Conservation (phyloP, 345 rosid species). For the Pugionium dolabratum region DNA sequence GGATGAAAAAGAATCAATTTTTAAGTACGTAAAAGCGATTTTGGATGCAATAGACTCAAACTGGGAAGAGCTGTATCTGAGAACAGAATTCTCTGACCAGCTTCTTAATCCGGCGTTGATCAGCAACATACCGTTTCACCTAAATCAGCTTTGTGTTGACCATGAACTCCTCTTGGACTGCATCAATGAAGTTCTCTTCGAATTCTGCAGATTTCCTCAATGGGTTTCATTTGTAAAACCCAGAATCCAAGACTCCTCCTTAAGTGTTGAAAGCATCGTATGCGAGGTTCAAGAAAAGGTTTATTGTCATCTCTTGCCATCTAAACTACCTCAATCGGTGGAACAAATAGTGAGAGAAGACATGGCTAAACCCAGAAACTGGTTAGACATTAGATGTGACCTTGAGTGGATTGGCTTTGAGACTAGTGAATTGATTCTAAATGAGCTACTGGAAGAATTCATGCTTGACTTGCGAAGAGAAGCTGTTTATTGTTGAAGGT, state of each 20-base stretch:
- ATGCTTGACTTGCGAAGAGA: slow-evolving; percentile 34
- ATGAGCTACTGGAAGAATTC: slow-evolving; percentile 60
- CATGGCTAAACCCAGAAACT: slow-evolving; percentile 53
- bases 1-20: slow-evolving; percentile 46
- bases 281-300: slow-evolving; percentile 64
- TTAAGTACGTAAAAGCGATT: slow-evolving; percentile 59
- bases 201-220: slow-evolving; percentile 58
- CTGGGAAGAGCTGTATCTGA: slow-evolving; percentile 73
- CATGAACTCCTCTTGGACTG: slow-evolving; percentile 71
- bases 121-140: slow-evolving; percentile 55
- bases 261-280: slow-evolving; percentile 43
- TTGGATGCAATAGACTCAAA: slow-evolving; percentile 53
- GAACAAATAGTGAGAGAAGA: slow-evolving; percentile 72
- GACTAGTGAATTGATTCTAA: slow-evolving; percentile 56
- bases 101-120: slow-evolving; percentile 60
- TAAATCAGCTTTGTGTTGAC: slow-evolving; percentile 53
- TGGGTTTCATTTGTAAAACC: slow-evolving; percentile 53
- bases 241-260: slow-evolving; percentile 47
- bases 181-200: slow-evolving; percentile 71
- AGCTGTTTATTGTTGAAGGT: background rate
- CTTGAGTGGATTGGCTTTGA: slow-evolving; percentile 49
- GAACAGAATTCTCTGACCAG: slow-evolving; percentile 57
- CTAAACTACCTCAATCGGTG: slow-evolving; percentile 49
- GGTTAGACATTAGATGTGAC: slow-evolving; percentile 58
- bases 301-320: slow-evolving; percentile 57